Evolutionary conservation across 1,284 basidiomycete species (phyloP), one percentile per base, ranked within the genome.

Genomic region (Entoloma clypeatum): DNA sequence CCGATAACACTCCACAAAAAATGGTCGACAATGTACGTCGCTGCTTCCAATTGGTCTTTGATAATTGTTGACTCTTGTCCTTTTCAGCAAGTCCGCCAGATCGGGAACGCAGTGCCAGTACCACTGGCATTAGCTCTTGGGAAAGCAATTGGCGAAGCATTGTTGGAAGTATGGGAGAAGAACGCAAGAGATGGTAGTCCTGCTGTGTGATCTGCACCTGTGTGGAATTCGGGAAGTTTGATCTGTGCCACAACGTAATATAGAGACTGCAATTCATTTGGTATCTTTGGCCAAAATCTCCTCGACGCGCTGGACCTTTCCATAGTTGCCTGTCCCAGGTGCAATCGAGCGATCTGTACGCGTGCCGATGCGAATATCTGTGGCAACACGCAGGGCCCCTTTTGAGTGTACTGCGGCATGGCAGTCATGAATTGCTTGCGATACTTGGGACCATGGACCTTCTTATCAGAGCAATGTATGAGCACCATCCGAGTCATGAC

Each of bases 301-400:
- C 53, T 87, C 72, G 2, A 95, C 90, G 9, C 92, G 76, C 43
- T 73, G 71, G 14, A 92, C 74, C 58, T 95, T 95, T 38, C 67
- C 66, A 17, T 78, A 77, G 52, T 94, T 94, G 3, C 81, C 89
- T 31, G 74, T 70, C 5, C 87, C 91, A 2, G 71, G 68, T 2
- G 61, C 61, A 25, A 84, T 75, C 21, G 75, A 65, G 40, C 80
- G 75, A 63, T 94, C 92, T 13, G 75, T 74, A 30, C 92, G 78
- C 0, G 92, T 96, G 30, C 92, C 92, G 43, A 96, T 93, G 21
- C 92, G 84, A 45, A 96, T 87, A 62, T 96, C 92, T 5, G 92
- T 92, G 17, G 88, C 82, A 28, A 87, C 71, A 32, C 87, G 77
- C 14, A 77, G 77, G 1, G 78, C 78, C 23, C 86, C 87, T 56